Evolutionary conservation across 371 early-diverging fungal genomes (phyloP).

Genomic region (Enterocytospora artemiae): DNA sequence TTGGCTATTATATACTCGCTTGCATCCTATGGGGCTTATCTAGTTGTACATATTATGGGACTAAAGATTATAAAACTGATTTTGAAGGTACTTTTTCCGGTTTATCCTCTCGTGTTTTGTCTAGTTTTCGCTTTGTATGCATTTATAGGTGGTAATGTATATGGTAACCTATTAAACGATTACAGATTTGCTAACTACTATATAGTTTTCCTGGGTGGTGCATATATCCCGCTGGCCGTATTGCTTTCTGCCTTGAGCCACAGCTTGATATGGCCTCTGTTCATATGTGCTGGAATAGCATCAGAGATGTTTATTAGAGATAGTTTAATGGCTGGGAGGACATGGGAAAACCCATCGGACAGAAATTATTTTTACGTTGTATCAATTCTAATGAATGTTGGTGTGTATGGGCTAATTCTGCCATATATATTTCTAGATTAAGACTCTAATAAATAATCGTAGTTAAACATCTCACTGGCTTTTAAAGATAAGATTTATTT

Average conservation of each 20-base stretch:
- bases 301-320: conserved; percentile 1
- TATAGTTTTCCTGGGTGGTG: neutral
- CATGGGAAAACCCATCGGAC: neutral
- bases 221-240: neutral
- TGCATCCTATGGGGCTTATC: neutral
- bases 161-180: neutral
- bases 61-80: neutral
- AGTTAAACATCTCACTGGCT: neutral
- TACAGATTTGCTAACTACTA: conserved; percentile 3
- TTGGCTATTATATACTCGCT: neutral
- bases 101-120: neutral
- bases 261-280: neutral
- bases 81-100: neutral
- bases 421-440: conserved; percentile 4
- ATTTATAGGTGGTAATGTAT: neutral
- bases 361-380: neutral
- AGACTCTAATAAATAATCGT: neutral
- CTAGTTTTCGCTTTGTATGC: neutral
- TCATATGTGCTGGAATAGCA: conserved; percentile 13
- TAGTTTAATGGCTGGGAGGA: neutral
- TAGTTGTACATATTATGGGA: neutral
- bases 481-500: neutral
- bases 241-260: neutral
- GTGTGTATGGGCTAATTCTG: neutral
- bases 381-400: conserved; percentile 9